Base-by-base conservation (phyloP, 2,329 filamentous ascomycete genomes). In the Epichloe festucae region DNA sequence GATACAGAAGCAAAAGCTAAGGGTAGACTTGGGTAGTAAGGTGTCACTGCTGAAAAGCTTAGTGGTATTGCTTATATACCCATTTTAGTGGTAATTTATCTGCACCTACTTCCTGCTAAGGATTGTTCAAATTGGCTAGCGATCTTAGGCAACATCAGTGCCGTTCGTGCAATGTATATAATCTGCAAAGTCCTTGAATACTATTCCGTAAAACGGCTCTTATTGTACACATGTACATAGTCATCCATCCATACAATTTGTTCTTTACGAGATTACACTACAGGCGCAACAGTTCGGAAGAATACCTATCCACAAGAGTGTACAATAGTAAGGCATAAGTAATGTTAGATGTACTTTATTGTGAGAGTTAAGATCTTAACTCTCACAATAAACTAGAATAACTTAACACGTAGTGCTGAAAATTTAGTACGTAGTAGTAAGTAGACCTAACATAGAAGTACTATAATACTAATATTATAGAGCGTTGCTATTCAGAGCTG, bases 1-100 rank as follows among this genome's bases (percentile, higher is more conserved):
- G 2, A 10, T 27, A 53, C 60, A 82, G 85, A 88, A 64, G 85
- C 85, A 58, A 87, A 84, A 63, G 76, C 79, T 35, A 84, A 87
- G 21, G 85, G 86, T 59, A 89, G 87, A 68, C 71, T 88, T 55
- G 67, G 65, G 55, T 78, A 69, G 48, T 50, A 15, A 21, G 27
- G 4, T 31, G 38, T 19, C 17, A 15, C 17, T 21, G 36, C 3
- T 23, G 21, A 27, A 10, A 17, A 12, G 41, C 19, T 17, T 12
- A 43, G 12, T 23, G 17, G 8, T 36, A 5, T 4, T 31, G 34
- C 39, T 11, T 4, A 34, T 31, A 36, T 21, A 15, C 3, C 40
- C 19, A 21, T 14, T 35, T 44, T n/a, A 5, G 40, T 23, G 27
- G 3, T 44, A 15, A 27, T 40, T 12, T 23, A 41, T n/a, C 12